Evolutionary conservation across 2,329 filamentous ascomycete genomes (phyloP).

Genomic region (Aphanoascus verrucosus): DNA sequence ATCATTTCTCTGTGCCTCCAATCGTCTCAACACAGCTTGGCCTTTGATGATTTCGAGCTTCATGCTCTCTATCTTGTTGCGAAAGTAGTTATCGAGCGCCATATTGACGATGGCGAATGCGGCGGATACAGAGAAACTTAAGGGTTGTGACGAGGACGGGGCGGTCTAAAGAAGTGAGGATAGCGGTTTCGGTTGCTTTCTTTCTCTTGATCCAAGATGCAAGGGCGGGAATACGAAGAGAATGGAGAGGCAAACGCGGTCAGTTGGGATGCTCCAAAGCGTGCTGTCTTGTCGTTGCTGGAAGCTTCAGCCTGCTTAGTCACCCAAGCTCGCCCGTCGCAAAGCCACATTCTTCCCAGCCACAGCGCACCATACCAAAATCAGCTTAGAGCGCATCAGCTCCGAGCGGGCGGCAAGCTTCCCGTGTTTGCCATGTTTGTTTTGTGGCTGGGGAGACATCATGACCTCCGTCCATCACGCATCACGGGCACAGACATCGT

Average conservation of each 20-base stretch:
- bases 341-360: neutral
- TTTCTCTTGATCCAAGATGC: neutral
- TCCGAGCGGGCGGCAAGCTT: neutral
- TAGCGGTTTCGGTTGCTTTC: neutral
- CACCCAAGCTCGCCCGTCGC: too few species aligned
- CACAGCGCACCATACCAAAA: neutral
- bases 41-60: constrained; percentile 99
- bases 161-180: neutral
- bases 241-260: neutral
- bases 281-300: neutral
- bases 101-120: constrained; percentile 47
- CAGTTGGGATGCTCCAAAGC: neutral
- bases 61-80: constrained; percentile 99
- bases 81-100: constrained; percentile 98
- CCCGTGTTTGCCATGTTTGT: constrained; percentile 12
- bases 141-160: neutral
- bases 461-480: constrained; percentile 1
- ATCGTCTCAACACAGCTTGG: constrained; percentile 82
- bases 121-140: neutral
- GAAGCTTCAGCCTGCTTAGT: neutral
- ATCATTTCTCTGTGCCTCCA: constrained; percentile 97
- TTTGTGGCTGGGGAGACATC: neutral
- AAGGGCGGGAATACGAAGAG: neutral
- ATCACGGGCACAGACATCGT: neutral
- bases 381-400: neutral